Base-by-base conservation (phyloP, 2,329 filamentous ascomycete species). In the Penicillium palitans region DNA sequence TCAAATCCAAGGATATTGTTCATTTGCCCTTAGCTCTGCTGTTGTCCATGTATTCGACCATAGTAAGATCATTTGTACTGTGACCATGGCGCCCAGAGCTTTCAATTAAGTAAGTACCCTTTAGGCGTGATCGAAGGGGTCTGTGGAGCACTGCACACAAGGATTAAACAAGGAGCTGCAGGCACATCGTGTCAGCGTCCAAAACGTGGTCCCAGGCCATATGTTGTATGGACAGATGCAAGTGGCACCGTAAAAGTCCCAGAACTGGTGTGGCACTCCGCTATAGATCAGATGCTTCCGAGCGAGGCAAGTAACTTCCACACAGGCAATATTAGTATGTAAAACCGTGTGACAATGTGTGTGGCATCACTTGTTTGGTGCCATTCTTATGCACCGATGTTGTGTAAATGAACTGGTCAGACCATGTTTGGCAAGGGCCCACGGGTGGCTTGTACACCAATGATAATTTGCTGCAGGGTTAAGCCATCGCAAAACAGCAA, bases 121-220 rank as follows among this genome's bases (percentile, higher is more conserved):
- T 0, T 80, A 81, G 51, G 78, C 78, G 27, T 79, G 78, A 15
- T 77, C 81, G 52, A 87, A 87, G 66, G 84, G 83, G 35, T 82
- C 84, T 3, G 79, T 87, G 39, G 84, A 87, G 69, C 81, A 86
- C 70, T 81, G 86, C 73, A 81, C 80, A 3, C 78, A 83, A 27
- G 75, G 80, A 2, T 71, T 87, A 57, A 78, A 80, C 53, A 86
- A 85, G 70, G 83, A 85, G 52, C 78, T 86, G 24, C 81, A 79
- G 7, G 60, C 70, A 19, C 80, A 78, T 62, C 79, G 79, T 3
- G 81, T 86, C 67, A 76, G 68, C 21, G 81, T 84, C 29, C 84
- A 85, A 62, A 77, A 76, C 12, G 70, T 84, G 17, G 79, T 80
- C 82, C 82, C 81, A 0, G 83, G 82, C 0, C 83, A 83, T 0